A percentile compares a stretch with the other conserved stretches of the same genome.
These are phyloP conservation scores for Cutaneotrichosporon cutaneum DNA, from an alignment of 1,284 basidiomycete species.

Conservation along the genomic window DNA sequence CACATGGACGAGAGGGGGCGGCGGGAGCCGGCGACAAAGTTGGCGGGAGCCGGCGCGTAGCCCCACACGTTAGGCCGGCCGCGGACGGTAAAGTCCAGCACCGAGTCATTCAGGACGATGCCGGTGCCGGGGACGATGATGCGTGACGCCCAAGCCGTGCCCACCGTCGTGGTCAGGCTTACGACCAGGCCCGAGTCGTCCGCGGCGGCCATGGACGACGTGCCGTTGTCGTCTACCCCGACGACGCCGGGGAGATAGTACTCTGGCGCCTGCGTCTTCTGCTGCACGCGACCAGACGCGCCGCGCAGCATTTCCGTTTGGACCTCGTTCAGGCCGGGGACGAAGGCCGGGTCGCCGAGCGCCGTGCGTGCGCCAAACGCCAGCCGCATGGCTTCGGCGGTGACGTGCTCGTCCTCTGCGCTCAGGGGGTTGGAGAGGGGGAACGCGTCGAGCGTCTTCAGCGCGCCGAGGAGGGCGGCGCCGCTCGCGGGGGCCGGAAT, in stretches of 20 bases:
- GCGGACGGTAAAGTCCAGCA: slow-evolving; percentile 49
- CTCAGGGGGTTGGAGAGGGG: slow-evolving; percentile 19
- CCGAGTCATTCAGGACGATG: slow-evolving; percentile 47
- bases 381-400: slow-evolving; percentile 38
- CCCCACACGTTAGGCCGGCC: slow-evolving; percentile 43
- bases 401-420: slow-evolving; percentile 32
- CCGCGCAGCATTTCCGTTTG: slow-evolving; percentile 30
- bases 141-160: slow-evolving; percentile 41
- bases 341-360: slow-evolving; percentile 45
- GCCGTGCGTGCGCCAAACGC: slow-evolving; percentile 45
- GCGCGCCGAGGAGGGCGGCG: slow-evolving; percentile 38
- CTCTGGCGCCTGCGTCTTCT: slow-evolving; percentile 4
- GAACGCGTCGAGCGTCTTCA: slow-evolving; percentile 35
- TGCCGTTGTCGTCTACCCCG: slow-evolving; percentile 29
- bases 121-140: slow-evolving; percentile 48
- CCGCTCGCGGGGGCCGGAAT: slow-evolving; percentile 47
- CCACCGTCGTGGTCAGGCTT: slow-evolving; percentile 47
- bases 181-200: slow-evolving; percentile 41
- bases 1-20: slow-evolving; percentile 45
- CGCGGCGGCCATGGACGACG: slow-evolving; percentile 45
- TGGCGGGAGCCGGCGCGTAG: slow-evolving; percentile 41
- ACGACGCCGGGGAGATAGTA: slow-evolving; percentile 10
- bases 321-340: slow-evolving; percentile 30
- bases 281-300: neutral
- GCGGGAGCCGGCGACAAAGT: slow-evolving; percentile 40